Conservation (phyloP, 176 grass and related monocot species). For the Cenchrus americanus region DNA sequence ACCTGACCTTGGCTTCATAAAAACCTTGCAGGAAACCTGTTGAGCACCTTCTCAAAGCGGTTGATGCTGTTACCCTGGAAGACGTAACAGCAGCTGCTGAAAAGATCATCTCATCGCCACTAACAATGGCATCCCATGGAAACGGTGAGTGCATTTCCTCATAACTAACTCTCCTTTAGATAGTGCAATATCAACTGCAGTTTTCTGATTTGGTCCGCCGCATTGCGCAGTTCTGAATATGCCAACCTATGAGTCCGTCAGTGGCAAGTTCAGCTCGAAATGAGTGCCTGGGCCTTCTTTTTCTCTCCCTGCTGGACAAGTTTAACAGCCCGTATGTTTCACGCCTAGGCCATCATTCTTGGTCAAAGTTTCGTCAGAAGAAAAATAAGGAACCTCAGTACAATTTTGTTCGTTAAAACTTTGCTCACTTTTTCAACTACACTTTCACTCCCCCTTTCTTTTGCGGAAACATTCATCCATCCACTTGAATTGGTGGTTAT, state of each 20-base stretch:
- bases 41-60: slow-evolving; percentile 72
- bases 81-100: slow-evolving; percentile 76
- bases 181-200: background rate
- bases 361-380: slow-evolving; percentile 39
- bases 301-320: slow-evolving; percentile 38
- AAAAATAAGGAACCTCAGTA: slow-evolving; percentile 43
- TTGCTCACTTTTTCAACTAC: background rate
- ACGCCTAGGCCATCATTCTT: slow-evolving; percentile 27
- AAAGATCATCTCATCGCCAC: slow-evolving; percentile 79
- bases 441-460: background rate
- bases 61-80: slow-evolving; percentile 80
- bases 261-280: slow-evolving; percentile 81
- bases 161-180: background rate
- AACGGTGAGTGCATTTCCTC: slow-evolving; percentile 57
- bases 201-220: slow-evolving; percentile 3
- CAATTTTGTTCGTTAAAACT: slow-evolving; percentile 46
- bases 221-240: slow-evolving; percentile 73
- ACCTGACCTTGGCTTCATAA: slow-evolving; percentile 18
- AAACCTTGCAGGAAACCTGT: slow-evolving; percentile 77
- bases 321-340: slow-evolving; percentile 48
- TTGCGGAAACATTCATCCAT: background rate
- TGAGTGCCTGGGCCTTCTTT: slow-evolving; percentile 26
- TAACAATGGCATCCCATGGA: slow-evolving; percentile 93
- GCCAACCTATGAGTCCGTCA: slow-evolving; percentile 79
- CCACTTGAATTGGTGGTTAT: slow-evolving; percentile 29